Base-by-base conservation (phyloP, 164 flowering plant species). In the Houttuynia cordata region DNA sequence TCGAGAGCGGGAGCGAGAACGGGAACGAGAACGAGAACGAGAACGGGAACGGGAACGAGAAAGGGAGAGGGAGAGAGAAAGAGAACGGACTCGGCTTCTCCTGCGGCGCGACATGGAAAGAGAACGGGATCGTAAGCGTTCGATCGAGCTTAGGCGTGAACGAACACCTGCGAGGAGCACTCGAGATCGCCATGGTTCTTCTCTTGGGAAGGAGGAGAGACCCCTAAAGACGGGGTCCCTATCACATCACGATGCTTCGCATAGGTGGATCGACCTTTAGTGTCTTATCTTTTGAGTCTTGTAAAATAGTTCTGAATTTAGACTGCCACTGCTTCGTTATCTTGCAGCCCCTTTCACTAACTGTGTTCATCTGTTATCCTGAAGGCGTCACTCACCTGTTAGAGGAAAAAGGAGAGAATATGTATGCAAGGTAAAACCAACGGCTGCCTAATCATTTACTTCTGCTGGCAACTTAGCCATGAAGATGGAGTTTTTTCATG, bases 371-470 rank as follows among this genome's bases (percentile, higher is more conserved):
- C 88, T 86, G 70, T 80, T 76, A 77, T 87, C 74, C 93, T 94
- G 96, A 94, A 94, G 97, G 99, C 93, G 77, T 67, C 87, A 62
- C 64, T 82, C 96, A 78, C 99, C 97, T 62, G 80, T 83, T 76
- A 86, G 81, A 78, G 91, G 84, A 72, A 89, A 83, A 81, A 81
- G 96, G 77, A 90, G 96, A 75, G 99, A 91, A 51, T 94, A 94
- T 87, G 74, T 82, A 69, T 88, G 97, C 96, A 94, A 94, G 99
- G 99, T 94, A 94, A 86, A 82, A 59, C 62, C 76, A 62, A 19
- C 62, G 49, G 49, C 49, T 8, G 17, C 49, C 49, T 45, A 45
- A 45, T 45, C 17, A 45, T 10, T 17, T 12, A 45, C 14, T 45
- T 45, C 9, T 45, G 49, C 17, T 45, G 49, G 49, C 9, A 12